phyloP scores from a whole-genome alignment of 2,329 filamentous ascomycete genomes.

The Calonectria crousiana region DNA sequence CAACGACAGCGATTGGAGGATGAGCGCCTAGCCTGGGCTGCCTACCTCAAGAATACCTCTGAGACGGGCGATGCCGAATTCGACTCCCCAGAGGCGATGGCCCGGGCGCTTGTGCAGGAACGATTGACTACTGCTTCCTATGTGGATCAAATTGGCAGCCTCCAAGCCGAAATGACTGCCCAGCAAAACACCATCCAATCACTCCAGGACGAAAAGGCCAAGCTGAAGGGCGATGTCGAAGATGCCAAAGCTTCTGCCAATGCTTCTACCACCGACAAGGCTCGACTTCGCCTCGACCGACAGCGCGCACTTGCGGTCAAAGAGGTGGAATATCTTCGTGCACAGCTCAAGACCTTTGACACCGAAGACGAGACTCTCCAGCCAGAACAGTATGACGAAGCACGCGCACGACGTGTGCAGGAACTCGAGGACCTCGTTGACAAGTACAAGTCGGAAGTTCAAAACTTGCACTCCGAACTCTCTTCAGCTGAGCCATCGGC shows the following conservation, averaged over 20 bases:
- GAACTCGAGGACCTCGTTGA: conserved; percentile 90
- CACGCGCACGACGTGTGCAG: conserved; percentile 79
- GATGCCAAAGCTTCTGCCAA: conserved; percentile 69
- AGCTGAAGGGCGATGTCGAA: conserved; percentile 77
- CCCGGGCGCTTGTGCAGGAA: conserved; percentile 85
- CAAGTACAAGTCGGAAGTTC: conserved; percentile 85
- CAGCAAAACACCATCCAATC: conserved; percentile 80
- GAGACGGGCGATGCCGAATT: conserved; percentile 77
- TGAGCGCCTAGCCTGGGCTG: conserved; percentile 87
- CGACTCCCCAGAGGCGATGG: conserved; percentile 88
- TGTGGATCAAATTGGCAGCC: conserved; percentile 81
- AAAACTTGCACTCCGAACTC: conserved; percentile 80
- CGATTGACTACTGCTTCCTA: conserved; percentile 83
- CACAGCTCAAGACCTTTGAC: conserved; percentile 90
- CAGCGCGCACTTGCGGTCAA: conserved; percentile 89
- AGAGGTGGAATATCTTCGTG: conserved; percentile 93
- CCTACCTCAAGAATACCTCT: conserved; percentile 80
- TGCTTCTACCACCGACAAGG: conserved; percentile 70
- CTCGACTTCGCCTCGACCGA: conserved; percentile 81
- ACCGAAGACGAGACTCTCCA: conserved; percentile 90
- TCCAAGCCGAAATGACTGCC: conserved; percentile 83
- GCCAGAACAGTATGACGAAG: conserved; percentile 81
- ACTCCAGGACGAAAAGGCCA: conserved; percentile 77
- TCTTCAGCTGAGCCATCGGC: conserved; percentile 68
- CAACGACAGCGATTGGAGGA: conserved; percentile 91